These are phyloP conservation scores for Phytopythium mirpurense DNA, from an alignment of 352 stramenopile species.

Conservation along the genomic window DNA sequence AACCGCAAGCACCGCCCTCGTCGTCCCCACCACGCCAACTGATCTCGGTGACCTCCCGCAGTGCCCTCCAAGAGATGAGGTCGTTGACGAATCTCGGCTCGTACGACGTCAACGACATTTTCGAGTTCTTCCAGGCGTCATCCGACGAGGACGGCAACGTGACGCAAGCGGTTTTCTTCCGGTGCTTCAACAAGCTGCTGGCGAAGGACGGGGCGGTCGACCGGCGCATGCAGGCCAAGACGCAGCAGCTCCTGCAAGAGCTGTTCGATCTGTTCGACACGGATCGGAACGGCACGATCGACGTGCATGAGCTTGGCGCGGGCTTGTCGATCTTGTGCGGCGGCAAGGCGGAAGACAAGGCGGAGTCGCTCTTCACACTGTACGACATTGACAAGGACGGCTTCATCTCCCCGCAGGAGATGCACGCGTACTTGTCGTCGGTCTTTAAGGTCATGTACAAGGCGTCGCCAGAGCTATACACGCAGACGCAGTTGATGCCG, in stretches of 20 bases:
- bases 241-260: slow-evolving; percentile 51
- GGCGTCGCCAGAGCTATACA: slow-evolving; percentile 54
- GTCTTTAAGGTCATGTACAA: slow-evolving; percentile 88
- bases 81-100: slow-evolving; percentile 69
- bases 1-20: neutral
- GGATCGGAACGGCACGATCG: slow-evolving; percentile 75
- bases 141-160: slow-evolving; percentile 58
- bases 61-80: slow-evolving; percentile 68
- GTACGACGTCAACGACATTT: slow-evolving; percentile 85
- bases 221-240: slow-evolving; percentile 33
- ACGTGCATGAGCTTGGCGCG: slow-evolving; percentile 79
- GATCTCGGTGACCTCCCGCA: slow-evolving; percentile 26
- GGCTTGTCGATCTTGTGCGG: slow-evolving; percentile 87
- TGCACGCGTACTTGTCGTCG: slow-evolving; percentile 76
- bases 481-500: slow-evolving; percentile 47
- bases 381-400: slow-evolving; percentile 84
- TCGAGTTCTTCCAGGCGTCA: slow-evolving; percentile 79
- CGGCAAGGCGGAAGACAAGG: slow-evolving; percentile 63
- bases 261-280: slow-evolving; percentile 82
- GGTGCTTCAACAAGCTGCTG: slow-evolving; percentile 81
- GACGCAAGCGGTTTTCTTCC: slow-evolving; percentile 65
- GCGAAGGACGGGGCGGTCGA: slow-evolving; percentile 36
- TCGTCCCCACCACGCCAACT: slow-evolving; percentile 2
- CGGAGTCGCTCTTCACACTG: slow-evolving; percentile 72
- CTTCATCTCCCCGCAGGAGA: slow-evolving; percentile 75